Percentiles rank a stretch among this genome's conserved stretches.
These are phyloP conservation scores for Beauveria bassiana DNA, from an alignment of 2,329 filamentous ascomycete genomes.

Conservation along the genomic window DNA sequence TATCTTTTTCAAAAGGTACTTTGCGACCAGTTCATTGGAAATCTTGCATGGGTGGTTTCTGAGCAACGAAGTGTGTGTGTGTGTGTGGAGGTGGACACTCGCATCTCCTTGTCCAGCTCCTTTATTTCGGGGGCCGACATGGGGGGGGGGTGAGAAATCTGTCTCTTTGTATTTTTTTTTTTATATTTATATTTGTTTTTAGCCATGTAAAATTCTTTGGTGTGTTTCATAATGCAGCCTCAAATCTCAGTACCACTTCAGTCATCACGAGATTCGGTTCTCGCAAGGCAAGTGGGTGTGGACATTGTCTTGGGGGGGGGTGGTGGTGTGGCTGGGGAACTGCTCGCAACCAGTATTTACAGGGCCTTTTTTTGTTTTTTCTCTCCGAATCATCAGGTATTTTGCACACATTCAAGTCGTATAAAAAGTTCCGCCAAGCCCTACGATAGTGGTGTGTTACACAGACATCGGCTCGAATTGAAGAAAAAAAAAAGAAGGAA, in stretches of 20 bases:
- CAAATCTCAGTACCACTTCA: not conserved
- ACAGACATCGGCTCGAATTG: not conserved
- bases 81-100: not conserved
- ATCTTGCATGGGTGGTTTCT: not conserved
- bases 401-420: too few species aligned
- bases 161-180: not conserved
- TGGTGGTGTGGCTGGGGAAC: too few species aligned
- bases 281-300: not conserved
- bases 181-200: not conserved
- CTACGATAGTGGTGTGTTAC: not conserved
- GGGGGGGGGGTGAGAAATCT: not conserved
- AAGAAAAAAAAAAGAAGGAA: not conserved
- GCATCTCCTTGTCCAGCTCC: not conserved
- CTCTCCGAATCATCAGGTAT: too few species aligned
- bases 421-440: too few species aligned
- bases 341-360: too few species aligned
- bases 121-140: not conserved
- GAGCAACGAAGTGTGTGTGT: not conserved
- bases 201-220: not conserved
- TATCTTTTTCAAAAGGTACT: slow-evolving; percentile 1
- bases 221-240: not conserved
- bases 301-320: too few species aligned
- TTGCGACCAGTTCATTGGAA: not conserved
- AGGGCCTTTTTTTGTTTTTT: too few species aligned
- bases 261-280: not conserved